Conservation (phyloP, 345 rosid genomes). For the Excoecaria cochinchinensis region DNA sequence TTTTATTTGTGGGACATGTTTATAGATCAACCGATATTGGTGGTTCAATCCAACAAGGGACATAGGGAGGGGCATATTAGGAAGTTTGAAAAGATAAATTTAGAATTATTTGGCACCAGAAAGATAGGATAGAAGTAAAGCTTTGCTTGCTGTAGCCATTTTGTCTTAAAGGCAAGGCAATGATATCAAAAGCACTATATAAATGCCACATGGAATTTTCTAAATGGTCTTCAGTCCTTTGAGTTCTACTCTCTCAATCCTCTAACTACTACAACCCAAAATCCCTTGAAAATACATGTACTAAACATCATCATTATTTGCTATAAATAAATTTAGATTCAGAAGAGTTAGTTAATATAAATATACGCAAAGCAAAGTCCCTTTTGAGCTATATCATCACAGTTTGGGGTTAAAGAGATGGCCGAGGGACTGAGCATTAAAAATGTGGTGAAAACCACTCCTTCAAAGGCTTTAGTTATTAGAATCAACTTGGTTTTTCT, state of each 20-base stretch:
- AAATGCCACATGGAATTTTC: conserved; percentile 46
- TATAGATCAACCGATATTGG: conserved; percentile 3
- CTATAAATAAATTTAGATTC: not conserved
- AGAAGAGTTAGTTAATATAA: conserved; percentile 9
- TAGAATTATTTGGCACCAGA: conserved; percentile 16
- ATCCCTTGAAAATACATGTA: conserved; percentile 3
- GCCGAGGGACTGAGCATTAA: conserved; percentile 37
- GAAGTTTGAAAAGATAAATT: not conserved
- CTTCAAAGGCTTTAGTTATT: conserved; percentile 62
- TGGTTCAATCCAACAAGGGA: not conserved
- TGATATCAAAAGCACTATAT: conserved; percentile 24
- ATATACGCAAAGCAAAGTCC: conserved; percentile 18
- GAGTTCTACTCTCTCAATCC: conserved; percentile 29
- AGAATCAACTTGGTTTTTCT: conserved; percentile 63
- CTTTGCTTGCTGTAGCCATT: conserved; percentile 25
- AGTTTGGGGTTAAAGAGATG: conserved; percentile 25
- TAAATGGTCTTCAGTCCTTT: conserved; percentile 31
- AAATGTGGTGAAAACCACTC: conserved; percentile 51
- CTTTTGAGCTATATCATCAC: conserved; percentile 14
- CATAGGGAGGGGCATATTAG: conserved; percentile 10
- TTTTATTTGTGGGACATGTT: conserved; percentile 1
- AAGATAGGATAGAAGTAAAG: conserved; percentile 15
- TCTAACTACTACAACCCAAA: conserved; percentile 35
- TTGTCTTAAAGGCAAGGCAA: conserved; percentile 40
- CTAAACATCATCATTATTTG: conserved; percentile 13